These are phyloP conservation scores for Phytopythium montanum DNA, from an alignment of 352 stramenopile species.

Conservation along the genomic window DNA sequence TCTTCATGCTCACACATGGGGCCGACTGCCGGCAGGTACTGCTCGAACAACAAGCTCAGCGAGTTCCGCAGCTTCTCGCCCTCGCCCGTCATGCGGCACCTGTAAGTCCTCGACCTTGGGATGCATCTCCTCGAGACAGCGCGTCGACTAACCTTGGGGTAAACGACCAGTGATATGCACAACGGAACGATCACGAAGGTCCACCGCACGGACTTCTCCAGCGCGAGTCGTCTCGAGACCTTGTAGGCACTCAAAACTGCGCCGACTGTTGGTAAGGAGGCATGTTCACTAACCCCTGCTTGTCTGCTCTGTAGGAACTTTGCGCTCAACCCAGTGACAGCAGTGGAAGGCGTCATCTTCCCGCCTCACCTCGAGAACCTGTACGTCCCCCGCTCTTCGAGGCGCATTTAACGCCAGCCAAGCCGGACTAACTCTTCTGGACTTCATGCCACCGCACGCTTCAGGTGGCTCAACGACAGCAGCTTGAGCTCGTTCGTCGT, in stretches of 20 bases:
- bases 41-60: constrained; percentile 2
- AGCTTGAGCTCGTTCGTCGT: constrained; percentile 25
- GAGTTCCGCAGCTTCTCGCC: neutral
- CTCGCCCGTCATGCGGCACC: neutral
- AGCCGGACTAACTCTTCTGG: neutral
- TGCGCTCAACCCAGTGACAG: constrained; percentile 15
- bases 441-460: neutral
- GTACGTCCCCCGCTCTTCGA: constrained; percentile 8
- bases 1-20: neutral
- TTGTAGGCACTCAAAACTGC: neutral
- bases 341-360: constrained; percentile 18
- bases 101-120: neutral
- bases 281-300: neutral
- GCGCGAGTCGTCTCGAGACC: neutral
- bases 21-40: neutral
- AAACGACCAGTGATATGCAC: neutral
- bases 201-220: constrained; percentile 4
- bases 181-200: constrained; percentile 6
- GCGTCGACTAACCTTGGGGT: neutral
- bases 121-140: neutral
- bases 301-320: constrained; percentile 18
- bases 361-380: constrained; percentile 22
- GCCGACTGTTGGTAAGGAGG: neutral
- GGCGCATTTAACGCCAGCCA: neutral
- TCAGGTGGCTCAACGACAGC: constrained; percentile 18